phyloP scores from a whole-genome alignment of 345 rosid genomes.

The Acer yangbiense region DNA sequence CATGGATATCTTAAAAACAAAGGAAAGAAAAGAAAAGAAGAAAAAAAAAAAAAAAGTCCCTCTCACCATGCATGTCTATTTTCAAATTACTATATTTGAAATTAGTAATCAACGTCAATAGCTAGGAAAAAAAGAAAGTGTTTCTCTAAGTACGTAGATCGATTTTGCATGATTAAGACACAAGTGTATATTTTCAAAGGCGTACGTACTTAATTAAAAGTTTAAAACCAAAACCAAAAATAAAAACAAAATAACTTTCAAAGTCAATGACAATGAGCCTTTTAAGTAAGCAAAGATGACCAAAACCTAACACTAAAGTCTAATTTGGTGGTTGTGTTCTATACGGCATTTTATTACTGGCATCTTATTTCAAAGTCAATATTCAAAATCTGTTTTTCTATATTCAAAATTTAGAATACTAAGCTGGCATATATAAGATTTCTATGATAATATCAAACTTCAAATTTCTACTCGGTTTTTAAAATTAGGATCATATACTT shows the following conservation, averaged over 20 bases:
- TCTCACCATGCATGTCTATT: neutral
- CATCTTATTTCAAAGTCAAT: constrained; percentile 18
- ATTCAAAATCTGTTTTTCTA: neutral
- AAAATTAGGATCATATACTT: no score
- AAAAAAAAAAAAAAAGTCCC: neutral
- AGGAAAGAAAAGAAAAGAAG: no score
- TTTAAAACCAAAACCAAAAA: no score
- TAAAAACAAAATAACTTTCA: neutral
- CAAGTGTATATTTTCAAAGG: constrained; percentile 1
- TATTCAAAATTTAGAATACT: neutral
- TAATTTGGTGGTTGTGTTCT: constrained; percentile 5
- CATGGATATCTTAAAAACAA: neutral
- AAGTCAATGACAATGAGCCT: constrained; percentile 8
- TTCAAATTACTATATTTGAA: neutral
- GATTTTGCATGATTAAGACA: constrained; percentile 8
- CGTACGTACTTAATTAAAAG: neutral
- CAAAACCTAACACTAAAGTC: constrained; percentile 10
- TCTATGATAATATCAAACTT: neutral
- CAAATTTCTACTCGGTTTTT: no score
- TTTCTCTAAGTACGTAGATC: neutral
- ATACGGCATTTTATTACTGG: neutral
- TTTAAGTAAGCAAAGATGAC: neutral
- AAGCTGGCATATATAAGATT: neutral
- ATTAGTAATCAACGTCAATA: neutral
- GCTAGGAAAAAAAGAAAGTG: neutral